These are phyloP conservation scores for Isabelozyma heimii DNA, from an alignment of 805 yeast genomes.

Conservation along the genomic window DNA sequence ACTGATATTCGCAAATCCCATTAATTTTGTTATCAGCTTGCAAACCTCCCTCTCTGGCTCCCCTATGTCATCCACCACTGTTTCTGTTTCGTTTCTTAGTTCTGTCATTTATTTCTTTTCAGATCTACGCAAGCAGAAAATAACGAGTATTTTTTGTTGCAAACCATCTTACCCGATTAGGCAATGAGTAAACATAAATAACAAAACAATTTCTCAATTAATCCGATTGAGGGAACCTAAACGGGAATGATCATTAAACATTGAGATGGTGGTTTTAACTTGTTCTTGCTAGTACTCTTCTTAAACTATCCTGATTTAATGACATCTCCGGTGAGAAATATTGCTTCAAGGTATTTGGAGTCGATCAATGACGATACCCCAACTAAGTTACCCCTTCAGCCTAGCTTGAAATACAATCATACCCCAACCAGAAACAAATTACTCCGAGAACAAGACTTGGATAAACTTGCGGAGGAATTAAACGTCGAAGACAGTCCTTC, in stretches of 20 bases:
- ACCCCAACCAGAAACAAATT: slow-evolving; percentile 9
- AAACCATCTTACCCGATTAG: not conserved
- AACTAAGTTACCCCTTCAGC: slow-evolving; percentile 27
- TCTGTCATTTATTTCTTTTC: not conserved
- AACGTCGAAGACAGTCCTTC: slow-evolving; percentile 25
- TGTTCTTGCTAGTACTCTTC: not conserved
- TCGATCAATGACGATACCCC: slow-evolving; percentile 26
- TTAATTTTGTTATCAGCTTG: too few species aligned
- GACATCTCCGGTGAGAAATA: slow-evolving; percentile 22
- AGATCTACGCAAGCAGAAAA: not conserved
- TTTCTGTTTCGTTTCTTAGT: not conserved
- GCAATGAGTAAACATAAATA: not conserved
- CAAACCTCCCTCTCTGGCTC: not conserved
- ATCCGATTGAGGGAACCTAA: not conserved
- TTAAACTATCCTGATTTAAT: slow-evolving; percentile 2
- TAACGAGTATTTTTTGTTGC: not conserved
- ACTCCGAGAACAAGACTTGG: slow-evolving; percentile 29
- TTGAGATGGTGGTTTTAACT: not conserved
- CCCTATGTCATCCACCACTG: not conserved
- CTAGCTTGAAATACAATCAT: slow-evolving; percentile 23
- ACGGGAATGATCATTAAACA: not conserved
- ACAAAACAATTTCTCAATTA: not conserved
- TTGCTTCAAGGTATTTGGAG: slow-evolving; percentile 35
- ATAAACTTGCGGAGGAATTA: slow-evolving; percentile 36
- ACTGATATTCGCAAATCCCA: too few species aligned